phyloP scores from a whole-genome alignment of 148 eudicot species.

The Heliamphora exappendiculata region DNA sequence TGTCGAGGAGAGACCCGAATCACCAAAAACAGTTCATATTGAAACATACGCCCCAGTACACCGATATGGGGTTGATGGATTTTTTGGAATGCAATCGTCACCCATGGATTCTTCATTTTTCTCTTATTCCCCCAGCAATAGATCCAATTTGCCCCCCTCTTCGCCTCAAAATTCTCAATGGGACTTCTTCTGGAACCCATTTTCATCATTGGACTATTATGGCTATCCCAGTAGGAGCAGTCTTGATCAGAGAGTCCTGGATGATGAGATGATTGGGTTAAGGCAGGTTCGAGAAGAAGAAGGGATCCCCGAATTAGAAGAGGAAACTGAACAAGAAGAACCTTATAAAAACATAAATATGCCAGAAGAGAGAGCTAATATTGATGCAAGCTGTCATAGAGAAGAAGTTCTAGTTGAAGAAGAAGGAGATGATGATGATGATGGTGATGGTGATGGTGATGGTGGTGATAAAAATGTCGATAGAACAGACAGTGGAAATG shows the following conservation, averaged over 20 bases:
- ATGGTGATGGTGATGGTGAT: slow-evolving; percentile 40
- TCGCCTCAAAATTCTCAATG: slow-evolving; percentile 79
- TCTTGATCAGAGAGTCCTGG: slow-evolving; percentile 49
- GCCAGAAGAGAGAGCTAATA: slow-evolving; percentile 30
- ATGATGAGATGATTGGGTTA: slow-evolving; percentile 61
- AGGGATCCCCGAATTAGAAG: slow-evolving; percentile 95
- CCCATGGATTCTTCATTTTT: slow-evolving; percentile 43
- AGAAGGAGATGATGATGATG: slow-evolving; percentile 36
- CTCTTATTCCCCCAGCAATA: slow-evolving; percentile 41
- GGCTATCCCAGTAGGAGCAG: slow-evolving; percentile 66
- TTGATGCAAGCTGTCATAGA: slow-evolving; percentile 15
- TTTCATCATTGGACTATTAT: slow-evolving; percentile 81
- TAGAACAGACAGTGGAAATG: slow-evolving; percentile 45
- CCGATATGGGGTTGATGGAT: slow-evolving; percentile 60
- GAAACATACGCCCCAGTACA: slow-evolving; percentile 61
- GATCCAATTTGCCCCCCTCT: slow-evolving; percentile 54
- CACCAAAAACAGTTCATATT: slow-evolving; percentile 67
- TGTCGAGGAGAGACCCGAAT: slow-evolving; percentile 66
- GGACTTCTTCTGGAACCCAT: slow-evolving; percentile 99
- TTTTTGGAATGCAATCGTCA: slow-evolving; percentile 71
- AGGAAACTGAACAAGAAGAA: slow-evolving; percentile 81
- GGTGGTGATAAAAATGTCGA: slow-evolving; percentile 45
- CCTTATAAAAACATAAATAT: slow-evolving; percentile 23
- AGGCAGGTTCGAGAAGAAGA: slow-evolving; percentile 91
- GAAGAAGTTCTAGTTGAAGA: slow-evolving; percentile 73